Base-by-base conservation (phyloP, 2,329 filamentous ascomycete species). In the Aspergillus ibericus region DNA sequence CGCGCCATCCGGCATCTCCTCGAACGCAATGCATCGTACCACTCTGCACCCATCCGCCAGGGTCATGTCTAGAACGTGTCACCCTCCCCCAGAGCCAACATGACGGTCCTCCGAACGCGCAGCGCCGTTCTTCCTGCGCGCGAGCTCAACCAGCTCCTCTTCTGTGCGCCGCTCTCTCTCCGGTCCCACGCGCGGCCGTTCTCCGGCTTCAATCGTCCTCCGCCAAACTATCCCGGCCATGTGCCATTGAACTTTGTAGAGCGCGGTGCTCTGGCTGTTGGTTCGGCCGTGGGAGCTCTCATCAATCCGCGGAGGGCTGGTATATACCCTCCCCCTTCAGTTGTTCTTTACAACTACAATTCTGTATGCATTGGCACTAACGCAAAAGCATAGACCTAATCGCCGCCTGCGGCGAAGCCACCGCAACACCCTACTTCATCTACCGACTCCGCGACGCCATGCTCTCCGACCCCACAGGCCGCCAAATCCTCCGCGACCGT, bases 361-460 rank as follows among this genome's bases (percentile, higher is more conserved):
- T 2, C 10, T 16, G 15, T 44, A 16, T 18, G 5, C 55, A 32
- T 10, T 32, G 29, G 29, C 62, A 44, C 42, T 56, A 20, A 44
- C 13, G n/a, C 29, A 8, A 16, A 38, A 8, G 12, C 69, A 91
- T 69, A 92, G 95, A 99, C 79, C 87, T 99, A 66, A 96, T 99
- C 68, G 95, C 95, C 34, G 86, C 92, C 34, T 85, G 96, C n/a
- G 93, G 93, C 71, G 95, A 99, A 81, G 88, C 93, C 27, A 98
- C 95, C 3, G 92, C 93, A 20, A 92, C 93, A 9, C 95, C 95
- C 12, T 96, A 92, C 83, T 97, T 98, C 80, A 93, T 97, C 76
- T 86, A 91, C 77, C 90, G 91, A 57, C 90, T 99, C 18, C 92
- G 92, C 65, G 86, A 93, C 72, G 91, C 89, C 63, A 99, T 99